Conservation (phyloP, 2,329 filamentous ascomycete genomes). For the Didymella pomorum region DNA sequence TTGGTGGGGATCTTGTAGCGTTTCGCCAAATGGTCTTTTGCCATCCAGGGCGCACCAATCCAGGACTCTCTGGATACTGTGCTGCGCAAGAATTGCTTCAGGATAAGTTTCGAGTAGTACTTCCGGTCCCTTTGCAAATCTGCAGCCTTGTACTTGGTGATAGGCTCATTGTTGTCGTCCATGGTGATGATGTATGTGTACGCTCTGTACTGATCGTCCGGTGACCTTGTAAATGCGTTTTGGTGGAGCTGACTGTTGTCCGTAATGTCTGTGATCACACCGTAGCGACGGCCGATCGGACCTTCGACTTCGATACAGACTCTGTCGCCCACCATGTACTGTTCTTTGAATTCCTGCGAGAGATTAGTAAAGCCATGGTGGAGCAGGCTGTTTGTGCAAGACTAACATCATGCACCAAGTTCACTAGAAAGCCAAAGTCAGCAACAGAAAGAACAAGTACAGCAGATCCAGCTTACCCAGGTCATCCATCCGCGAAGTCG, state of each 20-base stretch:
- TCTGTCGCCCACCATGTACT: conserved; percentile 44
- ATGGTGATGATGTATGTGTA: conserved; percentile 45
- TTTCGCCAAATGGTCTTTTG: conserved; percentile 84
- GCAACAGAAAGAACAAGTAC: conserved; percentile 34
- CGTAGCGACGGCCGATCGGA: conserved; percentile 34
- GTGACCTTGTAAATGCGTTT: conserved; percentile 37
- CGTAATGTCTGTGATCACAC: conserved; percentile 42
- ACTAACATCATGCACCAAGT: conserved; percentile 44
- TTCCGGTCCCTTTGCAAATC: conserved; percentile 88
- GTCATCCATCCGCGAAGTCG: conserved; percentile 85
- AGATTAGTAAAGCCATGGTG: conserved; percentile 10
- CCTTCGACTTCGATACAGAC: conserved; percentile 45
- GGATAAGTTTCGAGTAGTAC: conserved; percentile 91
- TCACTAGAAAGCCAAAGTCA: conserved; percentile 38
- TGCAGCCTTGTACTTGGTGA: conserved; percentile 54
- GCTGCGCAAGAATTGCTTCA: conserved; percentile 93
- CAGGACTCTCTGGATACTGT: conserved; percentile 91
- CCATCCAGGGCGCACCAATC: conserved; percentile 96
- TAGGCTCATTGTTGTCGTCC: conserved; percentile 52
- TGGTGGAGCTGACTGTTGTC: conserved; percentile 42
- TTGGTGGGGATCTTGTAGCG: conserved; percentile 88
- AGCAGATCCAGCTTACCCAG: conserved; percentile 59
- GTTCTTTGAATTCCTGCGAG: conserved; percentile 46
- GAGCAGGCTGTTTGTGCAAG: neutral
- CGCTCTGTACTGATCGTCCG: conserved; percentile 43